phyloP scores from a whole-genome alignment of 1,139 yeast genomes.

The Taiozyma sp. region DNA sequence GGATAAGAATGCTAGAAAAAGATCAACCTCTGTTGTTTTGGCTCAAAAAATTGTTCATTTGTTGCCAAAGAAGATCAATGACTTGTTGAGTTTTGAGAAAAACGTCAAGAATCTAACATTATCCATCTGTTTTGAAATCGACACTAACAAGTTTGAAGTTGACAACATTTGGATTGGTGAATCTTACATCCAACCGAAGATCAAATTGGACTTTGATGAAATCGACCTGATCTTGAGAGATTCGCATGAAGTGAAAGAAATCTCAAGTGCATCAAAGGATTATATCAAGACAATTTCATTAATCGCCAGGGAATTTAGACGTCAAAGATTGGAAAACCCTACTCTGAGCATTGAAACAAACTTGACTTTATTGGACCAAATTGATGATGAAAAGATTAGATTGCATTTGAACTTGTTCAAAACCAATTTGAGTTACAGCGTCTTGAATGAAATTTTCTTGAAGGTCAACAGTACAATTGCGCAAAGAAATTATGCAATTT shows the following conservation, averaged over 20 bases:
- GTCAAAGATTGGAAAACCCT: slow-evolving; percentile 58
- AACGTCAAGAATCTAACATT: slow-evolving; percentile 62
- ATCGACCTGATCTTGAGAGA: slow-evolving; percentile 44
- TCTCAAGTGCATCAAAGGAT: slow-evolving; percentile 58
- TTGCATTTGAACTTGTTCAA: slow-evolving; percentile 72
- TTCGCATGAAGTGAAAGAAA: slow-evolving; percentile 14
- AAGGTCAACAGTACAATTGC: slow-evolving; percentile 88
- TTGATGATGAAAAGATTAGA: slow-evolving; percentile 81
- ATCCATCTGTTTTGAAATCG: slow-evolving; percentile 81
- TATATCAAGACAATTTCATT: slow-evolving; percentile 61
- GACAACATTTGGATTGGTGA: slow-evolving; percentile 79
- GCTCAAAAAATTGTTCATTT: slow-evolving; percentile 74
- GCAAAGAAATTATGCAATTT: slow-evolving; percentile 64
- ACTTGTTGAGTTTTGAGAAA: slow-evolving; percentile 56
- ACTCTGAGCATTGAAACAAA: slow-evolving; percentile 47
- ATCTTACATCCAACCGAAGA: slow-evolving; percentile 59
- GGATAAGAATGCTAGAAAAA: slow-evolving; percentile 87
- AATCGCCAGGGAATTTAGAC: slow-evolving; percentile 68
- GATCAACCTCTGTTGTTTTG: slow-evolving; percentile 85
- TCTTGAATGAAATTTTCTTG: slow-evolving; percentile 72
- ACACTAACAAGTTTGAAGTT: slow-evolving; percentile 67
- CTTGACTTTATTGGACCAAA: slow-evolving; percentile 68
- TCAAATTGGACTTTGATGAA: slow-evolving; percentile 42
- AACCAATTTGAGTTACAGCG: slow-evolving; percentile 49
- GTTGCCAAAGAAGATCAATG: slow-evolving; percentile 63